These are phyloP conservation scores for Pythium biforme DNA, from an alignment of 352 stramenopile genomes.

Conservation along the genomic window DNA sequence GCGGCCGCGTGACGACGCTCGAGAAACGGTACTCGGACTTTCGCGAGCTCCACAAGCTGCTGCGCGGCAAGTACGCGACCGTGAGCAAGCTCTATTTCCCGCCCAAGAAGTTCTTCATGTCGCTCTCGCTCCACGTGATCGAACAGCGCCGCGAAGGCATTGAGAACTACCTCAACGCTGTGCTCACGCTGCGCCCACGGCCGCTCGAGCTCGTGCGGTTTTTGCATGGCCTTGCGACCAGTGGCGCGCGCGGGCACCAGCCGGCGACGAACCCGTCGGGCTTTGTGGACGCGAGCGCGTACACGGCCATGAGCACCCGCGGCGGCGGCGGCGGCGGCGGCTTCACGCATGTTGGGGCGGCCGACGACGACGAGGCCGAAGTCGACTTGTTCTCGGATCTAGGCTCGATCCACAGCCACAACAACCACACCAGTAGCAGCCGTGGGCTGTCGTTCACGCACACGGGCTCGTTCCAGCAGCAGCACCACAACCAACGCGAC, in stretches of 20 bases:
- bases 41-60: slow-evolving; percentile 76
- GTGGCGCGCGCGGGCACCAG: slow-evolving; percentile 3
- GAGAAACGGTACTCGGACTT: slow-evolving; percentile 87
- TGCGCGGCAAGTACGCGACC: slow-evolving; percentile 75
- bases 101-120: slow-evolving; percentile 87
- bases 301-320: background rate
- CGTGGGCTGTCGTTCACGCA: slow-evolving; percentile 20
- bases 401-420: slow-evolving; percentile 19
- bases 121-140: slow-evolving; percentile 84
- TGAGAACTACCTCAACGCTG: slow-evolving; percentile 81
- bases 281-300: slow-evolving; percentile 12
- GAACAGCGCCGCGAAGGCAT: slow-evolving; percentile 80
- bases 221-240: slow-evolving; percentile 30
- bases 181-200: slow-evolving; percentile 67
- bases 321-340: background rate
- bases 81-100: slow-evolving; percentile 84
- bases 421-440: background rate
- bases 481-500: too few relatives aligned
- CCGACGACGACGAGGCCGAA: slow-evolving; percentile 65
- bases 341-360: slow-evolving; percentile 7
- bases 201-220: slow-evolving; percentile 72
- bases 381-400: slow-evolving; percentile 51
- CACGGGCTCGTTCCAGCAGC: slow-evolving; percentile 10
- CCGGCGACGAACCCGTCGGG: background rate
- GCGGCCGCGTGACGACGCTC: slow-evolving; percentile 48